These are phyloP conservation scores for Dorcoceras hygrometricum DNA, from an alignment of 257 asterid genomes.

Conservation along the genomic window DNA sequence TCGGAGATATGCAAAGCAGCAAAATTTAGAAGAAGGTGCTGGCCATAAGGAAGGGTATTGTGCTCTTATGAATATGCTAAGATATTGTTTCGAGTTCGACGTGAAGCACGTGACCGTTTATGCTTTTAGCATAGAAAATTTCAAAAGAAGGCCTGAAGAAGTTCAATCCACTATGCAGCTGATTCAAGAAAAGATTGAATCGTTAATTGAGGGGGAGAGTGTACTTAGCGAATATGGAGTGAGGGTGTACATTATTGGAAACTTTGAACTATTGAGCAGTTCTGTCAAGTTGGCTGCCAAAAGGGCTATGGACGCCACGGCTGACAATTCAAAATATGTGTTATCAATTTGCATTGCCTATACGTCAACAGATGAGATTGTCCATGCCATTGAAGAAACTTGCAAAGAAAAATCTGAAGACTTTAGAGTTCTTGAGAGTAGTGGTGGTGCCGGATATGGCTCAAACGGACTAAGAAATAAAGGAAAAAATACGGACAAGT, in stretches of 20 bases:
- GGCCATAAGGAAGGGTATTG: constrained; percentile 60
- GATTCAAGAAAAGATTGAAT: constrained; percentile 70
- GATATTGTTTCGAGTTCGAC: constrained; percentile 63
- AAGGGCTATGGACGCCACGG: constrained; percentile 63
- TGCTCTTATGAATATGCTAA: constrained; percentile 60
- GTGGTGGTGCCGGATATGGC: constrained; percentile 29
- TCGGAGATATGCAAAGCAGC: constrained; percentile 67
- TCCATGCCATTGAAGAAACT: constrained; percentile 53
- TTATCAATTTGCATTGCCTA: constrained; percentile 76
- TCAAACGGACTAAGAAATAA: constrained; percentile 19
- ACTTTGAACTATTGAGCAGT: constrained; percentile 58
- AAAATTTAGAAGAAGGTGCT: constrained; percentile 44
- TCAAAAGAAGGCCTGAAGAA: constrained; percentile 72
- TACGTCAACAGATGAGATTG: constrained; percentile 75
- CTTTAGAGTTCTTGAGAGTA: constrained; percentile 14
- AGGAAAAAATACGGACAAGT: constrained; percentile 23
- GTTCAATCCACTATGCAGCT: constrained; percentile 70
- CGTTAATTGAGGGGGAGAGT: constrained; percentile 50
- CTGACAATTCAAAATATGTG: constrained; percentile 48
- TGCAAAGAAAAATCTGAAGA: constrained; percentile 44
- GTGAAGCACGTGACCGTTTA: constrained; percentile 55
- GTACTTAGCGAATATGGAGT: constrained; percentile 57
- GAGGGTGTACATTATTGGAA: constrained; percentile 60
- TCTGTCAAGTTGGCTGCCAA: constrained; percentile 61
- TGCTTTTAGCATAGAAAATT: constrained; percentile 87